Evolutionary conservation across 2,329 filamentous ascomycete genomes (phyloP).

Genomic region (Fonsecaea pugnacius): DNA sequence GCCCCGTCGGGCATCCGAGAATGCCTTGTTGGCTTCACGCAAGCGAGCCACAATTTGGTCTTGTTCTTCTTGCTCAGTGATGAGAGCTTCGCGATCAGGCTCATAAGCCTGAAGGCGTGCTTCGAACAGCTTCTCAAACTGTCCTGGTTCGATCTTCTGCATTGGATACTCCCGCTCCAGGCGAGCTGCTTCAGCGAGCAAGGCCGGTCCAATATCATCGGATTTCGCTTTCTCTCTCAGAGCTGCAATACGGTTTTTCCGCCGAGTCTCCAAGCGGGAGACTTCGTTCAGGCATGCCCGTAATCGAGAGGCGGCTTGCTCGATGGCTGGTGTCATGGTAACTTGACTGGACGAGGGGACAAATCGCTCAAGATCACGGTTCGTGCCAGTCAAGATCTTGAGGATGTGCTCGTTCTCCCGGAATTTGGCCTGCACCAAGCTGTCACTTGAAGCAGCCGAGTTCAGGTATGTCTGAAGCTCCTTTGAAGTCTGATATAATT

Average conservation of each 20-base stretch:
- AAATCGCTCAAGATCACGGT: conserved; percentile 81
- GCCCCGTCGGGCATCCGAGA: conserved; percentile 71
- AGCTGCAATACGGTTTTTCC: conserved; percentile 77
- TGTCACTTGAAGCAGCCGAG: conserved; percentile 68
- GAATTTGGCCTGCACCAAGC: conserved; percentile 77
- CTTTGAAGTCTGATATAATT: conserved; percentile 72
- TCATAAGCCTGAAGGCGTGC: conserved; percentile 81
- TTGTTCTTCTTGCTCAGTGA: conserved; percentile 76
- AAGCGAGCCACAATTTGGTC: conserved; percentile 71
- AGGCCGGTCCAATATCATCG: conserved; percentile 84
- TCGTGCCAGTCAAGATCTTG: conserved; percentile 74
- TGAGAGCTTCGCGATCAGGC: conserved; percentile 70
- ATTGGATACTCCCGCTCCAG: conserved; percentile 85
- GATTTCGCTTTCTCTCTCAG: conserved; percentile 77
- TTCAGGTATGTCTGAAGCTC: conserved; percentile 90
- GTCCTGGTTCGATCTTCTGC: conserved; percentile 80
- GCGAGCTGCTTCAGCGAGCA: conserved; percentile 79
- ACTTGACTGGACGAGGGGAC: conserved; percentile 83
- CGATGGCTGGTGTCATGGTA: conserved; percentile 78
- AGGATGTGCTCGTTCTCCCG: conserved; percentile 75
- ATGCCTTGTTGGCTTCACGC: conserved; percentile 75
- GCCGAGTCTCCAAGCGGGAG: conserved; percentile 76
- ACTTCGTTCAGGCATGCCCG: conserved; percentile 84
- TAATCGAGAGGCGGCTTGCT: conserved; percentile 75
- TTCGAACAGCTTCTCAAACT: conserved; percentile 92